Percentiles rank a stretch among this genome's conserved stretches.
Evolutionary conservation across 768 basidiomycete species (phyloP).

Genomic region (Paxillus involutus): DNA sequence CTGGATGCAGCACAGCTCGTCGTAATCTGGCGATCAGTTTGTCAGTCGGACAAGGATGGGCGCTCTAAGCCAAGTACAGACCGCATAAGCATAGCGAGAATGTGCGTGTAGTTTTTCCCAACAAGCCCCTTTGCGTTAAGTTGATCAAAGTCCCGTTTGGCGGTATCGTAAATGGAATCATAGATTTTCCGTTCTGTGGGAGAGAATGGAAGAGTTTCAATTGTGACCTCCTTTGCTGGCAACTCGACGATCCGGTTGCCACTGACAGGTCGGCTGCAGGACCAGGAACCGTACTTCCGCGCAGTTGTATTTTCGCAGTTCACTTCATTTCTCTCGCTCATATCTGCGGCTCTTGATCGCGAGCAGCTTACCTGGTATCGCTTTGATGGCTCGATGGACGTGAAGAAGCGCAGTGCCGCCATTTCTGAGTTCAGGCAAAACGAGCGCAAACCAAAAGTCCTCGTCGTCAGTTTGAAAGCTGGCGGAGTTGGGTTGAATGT

Average conservation of each 20-base stretch:
- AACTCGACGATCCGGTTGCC: conserved; percentile 88
- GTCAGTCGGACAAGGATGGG: conserved; percentile 4
- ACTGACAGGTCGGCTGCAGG: conserved; percentile 54
- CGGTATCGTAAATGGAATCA: conserved; percentile 78
- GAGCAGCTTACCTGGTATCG: conserved; percentile 71
- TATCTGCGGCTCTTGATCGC: conserved; percentile 66
- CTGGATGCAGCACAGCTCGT: conserved; percentile 90
- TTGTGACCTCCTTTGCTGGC: conserved; percentile 75
- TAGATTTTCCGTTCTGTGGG: conserved; percentile 84
- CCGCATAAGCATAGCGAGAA: conserved; percentile 95
- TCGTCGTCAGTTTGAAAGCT: conserved; percentile 82
- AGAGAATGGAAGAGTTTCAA: conserved; percentile 81
- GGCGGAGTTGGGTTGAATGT: conserved; percentile 92
- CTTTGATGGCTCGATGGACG: conserved; percentile 91
- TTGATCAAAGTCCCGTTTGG: conserved; percentile 77
- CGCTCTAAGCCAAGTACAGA: conserved; percentile 31
- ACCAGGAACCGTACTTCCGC: conserved; percentile 75
- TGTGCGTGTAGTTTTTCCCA: conserved; percentile 81
- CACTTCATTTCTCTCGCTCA: conserved; percentile 83
- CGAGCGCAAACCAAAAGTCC: conserved; percentile 69
- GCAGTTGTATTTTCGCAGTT: conserved; percentile 92
- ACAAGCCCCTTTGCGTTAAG: conserved; percentile 77
- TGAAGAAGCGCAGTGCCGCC: conserved; percentile 75
- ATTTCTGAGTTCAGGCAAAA: conserved; percentile 74
- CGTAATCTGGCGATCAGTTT: conserved; percentile 56